These are phyloP conservation scores for Dioscorea dumetorum DNA, from an alignment of 106 monocot species.

Conservation along the genomic window DNA sequence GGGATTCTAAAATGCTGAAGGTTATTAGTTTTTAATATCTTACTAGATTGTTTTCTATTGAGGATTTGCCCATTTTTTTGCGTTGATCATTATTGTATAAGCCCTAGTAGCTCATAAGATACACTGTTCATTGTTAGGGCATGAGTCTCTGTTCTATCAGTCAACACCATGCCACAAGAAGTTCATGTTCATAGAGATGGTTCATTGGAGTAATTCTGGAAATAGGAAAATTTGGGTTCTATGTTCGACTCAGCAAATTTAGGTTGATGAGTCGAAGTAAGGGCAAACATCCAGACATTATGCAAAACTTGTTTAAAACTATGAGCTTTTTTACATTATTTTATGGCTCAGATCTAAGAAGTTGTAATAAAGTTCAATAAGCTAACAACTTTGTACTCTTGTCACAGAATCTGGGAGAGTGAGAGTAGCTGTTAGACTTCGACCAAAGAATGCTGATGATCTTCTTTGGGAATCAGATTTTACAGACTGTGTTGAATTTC, in stretches of 20 bases:
- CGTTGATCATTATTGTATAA: no score
- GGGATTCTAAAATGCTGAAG: no score
- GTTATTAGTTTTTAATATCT: background rate
- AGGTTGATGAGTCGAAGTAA: no score
- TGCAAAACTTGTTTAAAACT: no score
- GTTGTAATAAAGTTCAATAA: background rate
- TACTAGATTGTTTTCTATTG: background rate
- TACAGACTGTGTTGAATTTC: conserved; percentile 54
- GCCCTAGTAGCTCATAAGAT: no score
- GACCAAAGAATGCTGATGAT: conserved; percentile 66
- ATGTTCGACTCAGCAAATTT: background rate
- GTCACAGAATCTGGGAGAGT: conserved; percentile 57
- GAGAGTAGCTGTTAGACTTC: conserved; percentile 62
- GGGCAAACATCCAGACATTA: no score
- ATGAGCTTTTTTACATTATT: background rate
- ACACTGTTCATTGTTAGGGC: no score
- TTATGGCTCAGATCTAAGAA: background rate
- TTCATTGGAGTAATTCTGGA: background rate
- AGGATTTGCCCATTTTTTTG: background rate
- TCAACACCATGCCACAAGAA: no score
- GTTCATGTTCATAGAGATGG: background rate
- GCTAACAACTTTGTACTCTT: conserved; percentile 2
- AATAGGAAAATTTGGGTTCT: background rate
- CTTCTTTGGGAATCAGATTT: conserved; percentile 40
- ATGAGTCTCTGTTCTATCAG: no score